A percentile compares a stretch with the other conserved stretches of the same genome.
Conservation (phyloP, 352 stramenopile genomes). For the Thalassiosira mediterranea region DNA sequence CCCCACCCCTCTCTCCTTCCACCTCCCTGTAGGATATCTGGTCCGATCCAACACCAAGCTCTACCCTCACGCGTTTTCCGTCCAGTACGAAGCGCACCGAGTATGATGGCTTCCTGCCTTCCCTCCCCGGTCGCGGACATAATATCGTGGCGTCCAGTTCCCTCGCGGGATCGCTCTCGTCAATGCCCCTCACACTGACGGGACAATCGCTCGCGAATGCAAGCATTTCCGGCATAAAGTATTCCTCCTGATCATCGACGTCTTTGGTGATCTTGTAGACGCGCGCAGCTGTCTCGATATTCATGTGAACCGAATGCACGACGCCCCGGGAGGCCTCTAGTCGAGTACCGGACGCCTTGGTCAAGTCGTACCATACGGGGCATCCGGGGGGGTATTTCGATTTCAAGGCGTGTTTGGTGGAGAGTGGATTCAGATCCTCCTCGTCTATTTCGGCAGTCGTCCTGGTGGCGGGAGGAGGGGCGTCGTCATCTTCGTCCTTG, state of each 20-base stretch:
- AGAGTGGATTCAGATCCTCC: not conserved
- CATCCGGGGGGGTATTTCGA: slow-evolving; percentile 2
- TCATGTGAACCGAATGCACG: not conserved
- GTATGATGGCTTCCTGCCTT: not conserved
- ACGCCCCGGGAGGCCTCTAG: not conserved
- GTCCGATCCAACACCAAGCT: not conserved
- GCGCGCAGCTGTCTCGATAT: not conserved
- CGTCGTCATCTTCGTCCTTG: too few relatives aligned
- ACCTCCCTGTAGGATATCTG: not conserved
- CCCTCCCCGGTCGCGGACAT: not conserved
- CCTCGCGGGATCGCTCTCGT: not conserved
- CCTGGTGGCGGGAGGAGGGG: too few relatives aligned
- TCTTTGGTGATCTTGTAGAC: not conserved
- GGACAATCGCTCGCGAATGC: not conserved
- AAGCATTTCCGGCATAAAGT: not conserved
- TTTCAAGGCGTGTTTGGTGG: not conserved
- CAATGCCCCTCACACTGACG: not conserved
- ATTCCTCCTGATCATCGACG: not conserved
- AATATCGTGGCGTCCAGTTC: not conserved
- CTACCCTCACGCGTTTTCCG: not conserved
- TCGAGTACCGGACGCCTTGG: not conserved
- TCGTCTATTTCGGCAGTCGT: not conserved
- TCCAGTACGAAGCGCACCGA: not conserved
- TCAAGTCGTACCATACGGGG: slow-evolving; percentile 17
- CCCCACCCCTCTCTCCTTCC: not conserved